Conservation (phyloP, 129 eudicot genomes). For the carrot (Daucus carota) region DNA sequence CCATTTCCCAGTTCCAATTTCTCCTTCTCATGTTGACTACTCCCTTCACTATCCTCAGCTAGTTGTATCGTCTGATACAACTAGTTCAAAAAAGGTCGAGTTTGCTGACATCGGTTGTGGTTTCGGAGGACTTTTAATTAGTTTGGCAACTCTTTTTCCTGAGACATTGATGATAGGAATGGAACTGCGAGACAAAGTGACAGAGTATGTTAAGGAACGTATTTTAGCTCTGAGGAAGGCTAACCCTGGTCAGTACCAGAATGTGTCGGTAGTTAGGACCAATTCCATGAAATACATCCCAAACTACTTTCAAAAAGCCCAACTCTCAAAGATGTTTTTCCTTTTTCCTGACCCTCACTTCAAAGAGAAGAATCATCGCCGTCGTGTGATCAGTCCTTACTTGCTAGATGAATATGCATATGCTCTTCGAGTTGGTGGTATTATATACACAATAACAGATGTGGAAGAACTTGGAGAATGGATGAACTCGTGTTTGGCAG, state of each 20-base stretch:
- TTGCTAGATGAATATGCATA: slow-evolving; percentile 90
- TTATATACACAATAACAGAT: slow-evolving; percentile 88
- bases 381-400: slow-evolving; percentile 80
- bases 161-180: slow-evolving; percentile 84
- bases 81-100: slow-evolving; percentile 47
- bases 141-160: slow-evolving; percentile 77
- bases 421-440: slow-evolving; percentile 65
- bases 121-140: slow-evolving; percentile 83
- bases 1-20: slow-evolving; percentile 79
- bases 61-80: slow-evolving; percentile 28
- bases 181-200: slow-evolving; percentile 92
- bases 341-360: slow-evolving; percentile 96
- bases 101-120: slow-evolving; percentile 97
- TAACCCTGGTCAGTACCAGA: slow-evolving; percentile 76
- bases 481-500: slow-evolving; percentile 79
- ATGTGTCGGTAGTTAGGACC: slow-evolving; percentile 77
- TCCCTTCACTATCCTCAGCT: slow-evolving; percentile 66
- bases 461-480: slow-evolving; percentile 98
- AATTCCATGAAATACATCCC: slow-evolving; percentile 98
- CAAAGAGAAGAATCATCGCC: slow-evolving; percentile 89
- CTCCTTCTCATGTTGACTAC: slow-evolving; percentile 69
- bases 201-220: slow-evolving; percentile 89
- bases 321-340: slow-evolving; percentile 88
- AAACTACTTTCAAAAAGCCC: slow-evolving; percentile 73
- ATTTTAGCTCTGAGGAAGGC: slow-evolving; percentile 57